A percentile compares a stretch with the other conserved stretches of the same genome.
These are phyloP conservation scores for Suillus brevipes DNA, from an alignment of 768 basidiomycete genomes.

Conservation along the genomic window DNA sequence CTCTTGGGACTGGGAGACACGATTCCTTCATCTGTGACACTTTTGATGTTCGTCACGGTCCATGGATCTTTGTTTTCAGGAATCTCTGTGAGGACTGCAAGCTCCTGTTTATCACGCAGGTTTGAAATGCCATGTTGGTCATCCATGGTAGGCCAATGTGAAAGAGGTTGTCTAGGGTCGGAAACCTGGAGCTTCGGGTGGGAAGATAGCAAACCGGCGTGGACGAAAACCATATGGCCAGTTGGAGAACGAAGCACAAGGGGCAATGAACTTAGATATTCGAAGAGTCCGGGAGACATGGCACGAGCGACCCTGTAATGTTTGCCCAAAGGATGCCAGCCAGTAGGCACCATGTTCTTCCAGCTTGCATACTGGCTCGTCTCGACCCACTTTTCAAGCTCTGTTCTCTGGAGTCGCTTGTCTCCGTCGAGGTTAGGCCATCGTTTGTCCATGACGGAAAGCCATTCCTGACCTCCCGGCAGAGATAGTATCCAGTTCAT, in stretches of 20 bases:
- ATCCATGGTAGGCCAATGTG: constrained; percentile 50
- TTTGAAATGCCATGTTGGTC: constrained; percentile 18
- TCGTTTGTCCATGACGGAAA: constrained; percentile 44
- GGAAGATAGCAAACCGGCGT: constrained; percentile 78
- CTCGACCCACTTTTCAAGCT: constrained; percentile 39
- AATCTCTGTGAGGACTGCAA: constrained; percentile 61
- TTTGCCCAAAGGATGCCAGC: constrained; percentile 72
- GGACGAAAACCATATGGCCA: constrained; percentile 75
- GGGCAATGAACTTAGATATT: constrained; percentile 75
- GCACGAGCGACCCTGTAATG: constrained; percentile 76
- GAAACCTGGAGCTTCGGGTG: constrained; percentile 58
- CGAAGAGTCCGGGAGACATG: constrained; percentile 58
- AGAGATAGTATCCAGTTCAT: constrained; percentile 68
- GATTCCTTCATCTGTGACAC: constrained; percentile 42
- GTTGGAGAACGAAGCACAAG: constrained; percentile 72
- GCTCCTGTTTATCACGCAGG: constrained; percentile 65
- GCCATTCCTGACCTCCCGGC: constrained; percentile 50
- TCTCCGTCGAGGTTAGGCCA: constrained; percentile 42
- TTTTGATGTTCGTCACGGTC: constrained; percentile 51
- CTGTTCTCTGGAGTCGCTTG: constrained; percentile 8
- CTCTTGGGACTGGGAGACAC: constrained; percentile 30
- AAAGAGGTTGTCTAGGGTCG: constrained; percentile 68
- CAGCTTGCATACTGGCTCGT: constrained; percentile 38
- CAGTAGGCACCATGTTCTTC: constrained; percentile 57
- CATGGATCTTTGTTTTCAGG: constrained; percentile 80